Conservation (phyloP, 441 rosid species). For the Erodium trifolium region DNA sequence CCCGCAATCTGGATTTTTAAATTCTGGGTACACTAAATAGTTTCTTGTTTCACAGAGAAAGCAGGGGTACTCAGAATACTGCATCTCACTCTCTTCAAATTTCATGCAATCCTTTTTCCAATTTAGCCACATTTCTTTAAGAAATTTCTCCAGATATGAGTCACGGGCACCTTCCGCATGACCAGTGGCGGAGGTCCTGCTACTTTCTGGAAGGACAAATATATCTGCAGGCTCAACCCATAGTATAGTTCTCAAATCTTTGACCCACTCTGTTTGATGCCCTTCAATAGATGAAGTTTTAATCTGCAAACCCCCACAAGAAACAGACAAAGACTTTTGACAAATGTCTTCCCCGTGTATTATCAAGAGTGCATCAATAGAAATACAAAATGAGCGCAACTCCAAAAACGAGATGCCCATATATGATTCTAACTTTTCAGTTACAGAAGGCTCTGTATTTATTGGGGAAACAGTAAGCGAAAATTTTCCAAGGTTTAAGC, state of each 20-base stretch:
- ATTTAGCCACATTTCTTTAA: constrained; percentile 58
- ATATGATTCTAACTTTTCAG: constrained; percentile 28
- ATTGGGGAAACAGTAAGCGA: constrained; percentile 36
- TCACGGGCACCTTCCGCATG: constrained; percentile 29
- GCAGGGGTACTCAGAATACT: constrained; percentile 49
- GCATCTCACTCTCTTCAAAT: constrained; percentile 42
- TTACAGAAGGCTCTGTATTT: constrained; percentile 24
- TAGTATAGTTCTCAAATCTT: constrained; percentile 36
- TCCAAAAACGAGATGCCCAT: constrained; percentile 35
- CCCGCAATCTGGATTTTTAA: constrained; percentile 37
- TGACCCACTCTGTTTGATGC: constrained; percentile 30
- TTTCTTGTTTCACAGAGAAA: constrained; percentile 56
- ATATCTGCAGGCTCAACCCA: constrained; percentile 53
- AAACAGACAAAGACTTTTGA: constrained; percentile 42
- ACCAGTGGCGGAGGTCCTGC: constrained; percentile 24
- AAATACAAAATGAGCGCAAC: constrained; percentile 42
- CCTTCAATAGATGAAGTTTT: constrained; percentile 33
- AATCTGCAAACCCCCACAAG: constrained; percentile 51
- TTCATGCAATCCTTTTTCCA: constrained; percentile 43
- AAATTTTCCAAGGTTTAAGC: constrained; percentile 46
- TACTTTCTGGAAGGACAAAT: constrained; percentile 30
- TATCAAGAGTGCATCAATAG: constrained; percentile 42
- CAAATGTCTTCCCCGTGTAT: constrained; percentile 37
- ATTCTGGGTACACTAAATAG: constrained; percentile 40
- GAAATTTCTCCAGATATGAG: constrained; percentile 34